Evolutionary conservation across 805 yeast genomes (phyloP).

Genomic region (Kodamaea laetipori): DNA sequence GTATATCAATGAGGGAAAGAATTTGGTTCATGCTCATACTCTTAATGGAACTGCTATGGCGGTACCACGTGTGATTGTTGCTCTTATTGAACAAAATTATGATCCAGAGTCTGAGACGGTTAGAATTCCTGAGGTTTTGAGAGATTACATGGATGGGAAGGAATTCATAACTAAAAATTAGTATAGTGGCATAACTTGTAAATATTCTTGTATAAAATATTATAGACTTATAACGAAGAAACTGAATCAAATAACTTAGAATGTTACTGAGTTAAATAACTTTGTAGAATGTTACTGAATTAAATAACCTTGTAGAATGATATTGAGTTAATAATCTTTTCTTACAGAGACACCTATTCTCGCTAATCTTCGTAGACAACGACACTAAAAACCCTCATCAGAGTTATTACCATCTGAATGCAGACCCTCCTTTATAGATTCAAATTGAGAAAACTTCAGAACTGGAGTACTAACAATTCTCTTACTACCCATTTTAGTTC

Average conservation of each 20-base stretch:
- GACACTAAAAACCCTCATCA: slow-evolving; percentile 16
- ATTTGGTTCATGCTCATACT: slow-evolving; percentile 65
- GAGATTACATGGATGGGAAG: slow-evolving; percentile 71
- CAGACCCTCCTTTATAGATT: not conserved
- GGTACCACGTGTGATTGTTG: slow-evolving; percentile 85
- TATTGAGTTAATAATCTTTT: no score
- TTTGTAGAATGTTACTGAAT: no score
- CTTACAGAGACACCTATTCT: no score
- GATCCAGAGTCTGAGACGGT: slow-evolving; percentile 57
- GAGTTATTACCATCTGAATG: slow-evolving; percentile 17
- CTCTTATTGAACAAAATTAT: slow-evolving; percentile 84
- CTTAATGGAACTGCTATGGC: slow-evolving; percentile 96
- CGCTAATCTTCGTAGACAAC: no score
- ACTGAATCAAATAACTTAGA: no score
- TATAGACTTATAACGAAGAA: not conserved
- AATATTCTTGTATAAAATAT: not conserved
- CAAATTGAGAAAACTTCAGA: slow-evolving; percentile 5
- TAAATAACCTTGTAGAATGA: no score
- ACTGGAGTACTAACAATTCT: slow-evolving; percentile 33
- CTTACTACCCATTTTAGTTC: slow-evolving; percentile 15
- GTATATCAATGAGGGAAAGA: slow-evolving; percentile 37
- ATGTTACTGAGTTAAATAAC: no score
- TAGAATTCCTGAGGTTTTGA: slow-evolving; percentile 65
- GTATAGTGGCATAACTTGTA: no score
- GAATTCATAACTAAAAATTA: slow-evolving; percentile 15